phyloP scores from a whole-genome alignment of 768 basidiomycete genomes.

The Boletus pseudopeckii region DNA sequence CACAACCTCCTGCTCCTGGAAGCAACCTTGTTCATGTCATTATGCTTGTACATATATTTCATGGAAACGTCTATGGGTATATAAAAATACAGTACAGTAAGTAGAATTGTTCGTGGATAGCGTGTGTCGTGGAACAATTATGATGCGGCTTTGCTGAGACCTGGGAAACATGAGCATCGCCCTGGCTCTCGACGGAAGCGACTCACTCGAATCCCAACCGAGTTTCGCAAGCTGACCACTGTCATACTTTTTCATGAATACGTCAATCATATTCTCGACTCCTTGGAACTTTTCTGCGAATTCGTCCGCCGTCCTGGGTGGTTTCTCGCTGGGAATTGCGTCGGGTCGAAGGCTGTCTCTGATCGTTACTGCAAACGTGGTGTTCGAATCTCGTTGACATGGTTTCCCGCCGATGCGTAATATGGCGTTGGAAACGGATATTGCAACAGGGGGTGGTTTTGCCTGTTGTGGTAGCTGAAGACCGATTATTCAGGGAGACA shows the following conservation, averaged over 20 bases:
- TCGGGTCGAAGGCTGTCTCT: constrained; percentile 6
- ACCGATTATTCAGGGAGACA: background rate
- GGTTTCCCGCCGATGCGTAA: background rate
- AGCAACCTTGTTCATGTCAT: constrained; percentile 16
- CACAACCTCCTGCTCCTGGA: background rate
- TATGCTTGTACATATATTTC: constrained; percentile 11
- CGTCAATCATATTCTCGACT: constrained; percentile 18
- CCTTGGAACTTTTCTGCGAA: constrained; percentile 18
- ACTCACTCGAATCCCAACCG: constrained; percentile 29
- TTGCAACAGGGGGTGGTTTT: background rate
- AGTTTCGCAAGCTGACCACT: constrained; percentile 19
- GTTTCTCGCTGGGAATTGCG: background rate
- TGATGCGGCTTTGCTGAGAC: background rate
- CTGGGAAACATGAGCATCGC: constrained; percentile 8
- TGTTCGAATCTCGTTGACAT: background rate
- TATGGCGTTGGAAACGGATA: background rate
- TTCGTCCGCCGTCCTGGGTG: constrained; percentile 22
- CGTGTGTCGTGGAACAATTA: constrained; percentile 3
- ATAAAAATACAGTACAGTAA: constrained; percentile 15
- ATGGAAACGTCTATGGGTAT: background rate
- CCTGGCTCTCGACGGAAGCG: background rate
- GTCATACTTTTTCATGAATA: constrained; percentile 19
- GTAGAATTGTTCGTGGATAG: background rate
- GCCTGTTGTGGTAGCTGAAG: background rate
- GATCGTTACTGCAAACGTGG: constrained; percentile 11